Evolutionary conservation across 306 rosid species (phyloP), one percentile per base, ranked within the genome.

Genomic region (Quercus engelmannii): DNA sequence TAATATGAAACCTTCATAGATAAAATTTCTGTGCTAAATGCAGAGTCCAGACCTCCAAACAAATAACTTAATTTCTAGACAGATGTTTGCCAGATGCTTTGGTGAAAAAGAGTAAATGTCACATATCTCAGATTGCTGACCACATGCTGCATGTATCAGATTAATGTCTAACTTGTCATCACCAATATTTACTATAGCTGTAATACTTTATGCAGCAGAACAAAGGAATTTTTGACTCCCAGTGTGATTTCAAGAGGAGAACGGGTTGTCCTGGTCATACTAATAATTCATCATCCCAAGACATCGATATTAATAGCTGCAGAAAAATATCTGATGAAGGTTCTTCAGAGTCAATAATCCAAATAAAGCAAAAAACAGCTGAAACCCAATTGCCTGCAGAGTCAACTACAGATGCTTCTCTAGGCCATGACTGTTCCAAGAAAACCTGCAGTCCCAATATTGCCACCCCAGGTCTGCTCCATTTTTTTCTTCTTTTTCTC

Each of bases 401-500:
- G 80, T 17, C 76, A 49, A 64, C 69, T 56, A 56, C 21, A 74
- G 76, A 12, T 78, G 52, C 26, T 23, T 74, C 71, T 9, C 68
- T 82, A n/a, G 56, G 30, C 74, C 73, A 57, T 41, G 76, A 73
- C 76, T 30, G 71, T 71, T 85, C 87, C 35, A 18, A 7, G 64
- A 84, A 85, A 71, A 76, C 25, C 73, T 21, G 86, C 81, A 75
- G 68, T 83, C 59, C 58, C 65, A 55, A 65, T 55, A 17, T 25
- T 64, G 80, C 79, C 6, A 70, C 76, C 72, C 91, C 92, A 87
- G 92, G 95, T 93, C 76, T 79, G 89, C 70, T 63, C 73, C 77
- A n/a, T 80, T 70, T 31, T 28, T 75, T 31, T 46, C 3, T 12
- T 82, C 57, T 85, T 78, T 41, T 55, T 51, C 65, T 0, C 15